Percentiles rank a stretch among this genome's conserved stretches.
These are phyloP conservation scores for Saccharomycopsis fermentans DNA, from an alignment of 805 yeast species.

Conservation along the genomic window DNA sequence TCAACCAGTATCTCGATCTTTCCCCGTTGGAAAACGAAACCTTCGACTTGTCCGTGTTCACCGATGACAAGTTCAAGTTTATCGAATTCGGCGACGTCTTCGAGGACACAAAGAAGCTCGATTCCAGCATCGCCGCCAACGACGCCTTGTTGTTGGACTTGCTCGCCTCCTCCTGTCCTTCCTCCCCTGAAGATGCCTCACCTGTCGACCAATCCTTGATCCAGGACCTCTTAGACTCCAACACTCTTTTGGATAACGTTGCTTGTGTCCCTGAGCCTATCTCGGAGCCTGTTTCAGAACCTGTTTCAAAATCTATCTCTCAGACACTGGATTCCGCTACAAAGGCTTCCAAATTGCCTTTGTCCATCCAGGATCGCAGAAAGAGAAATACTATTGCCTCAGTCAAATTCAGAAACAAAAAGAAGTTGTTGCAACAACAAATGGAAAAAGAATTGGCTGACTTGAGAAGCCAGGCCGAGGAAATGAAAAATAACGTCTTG, in stretches of 20 bases:
- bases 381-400: constrained; percentile 55
- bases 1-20: background rate
- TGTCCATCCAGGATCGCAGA: constrained; percentile 34
- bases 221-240: background rate
- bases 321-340: background rate
- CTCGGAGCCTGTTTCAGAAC: background rate
- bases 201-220: background rate
- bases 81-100: background rate
- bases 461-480: constrained; percentile 35
- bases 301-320: background rate
- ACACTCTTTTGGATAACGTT: too few species aligned
- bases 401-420: constrained; percentile 54
- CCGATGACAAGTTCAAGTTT: background rate
- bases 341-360: background rate
- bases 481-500: constrained; percentile 37
- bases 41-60: background rate
- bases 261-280: background rate
- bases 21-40: background rate
- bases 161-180: background rate
- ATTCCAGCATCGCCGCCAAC: too few species aligned
- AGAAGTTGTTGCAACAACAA: constrained; percentile 48
- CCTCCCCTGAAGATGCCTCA: background rate
- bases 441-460: constrained; percentile 40
- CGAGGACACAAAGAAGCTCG: background rate
- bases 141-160: background rate